Evolutionary conservation across 2,329 filamentous ascomycete species (phyloP).

Genomic region (Claviceps capensis): DNA sequence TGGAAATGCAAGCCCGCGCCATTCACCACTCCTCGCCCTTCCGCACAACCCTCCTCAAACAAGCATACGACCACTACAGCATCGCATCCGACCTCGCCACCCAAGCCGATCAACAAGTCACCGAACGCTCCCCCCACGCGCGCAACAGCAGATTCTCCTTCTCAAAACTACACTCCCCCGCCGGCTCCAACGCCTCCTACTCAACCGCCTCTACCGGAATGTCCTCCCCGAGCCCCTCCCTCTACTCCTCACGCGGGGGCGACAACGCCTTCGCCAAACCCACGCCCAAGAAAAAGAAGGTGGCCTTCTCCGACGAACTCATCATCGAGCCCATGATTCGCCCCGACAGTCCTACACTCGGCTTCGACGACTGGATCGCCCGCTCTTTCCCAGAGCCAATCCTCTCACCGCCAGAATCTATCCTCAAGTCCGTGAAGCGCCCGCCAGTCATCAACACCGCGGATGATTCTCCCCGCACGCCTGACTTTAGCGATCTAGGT

Average conservation of each 20-base stretch:
- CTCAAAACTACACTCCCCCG: slow-evolving; percentile 32
- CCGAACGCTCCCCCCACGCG: slow-evolving; percentile 24
- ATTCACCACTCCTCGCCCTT: slow-evolving; percentile 31
- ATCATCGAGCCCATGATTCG: slow-evolving; percentile 34
- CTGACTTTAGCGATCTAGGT: slow-evolving; percentile 1
- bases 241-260: slow-evolving; percentile 5
- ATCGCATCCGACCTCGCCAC: slow-evolving; percentile 33
- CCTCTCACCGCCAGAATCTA: slow-evolving; percentile 8
- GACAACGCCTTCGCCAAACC: slow-evolving; percentile 6
- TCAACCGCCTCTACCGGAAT: slow-evolving; percentile 28
- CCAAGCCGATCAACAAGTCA: slow-evolving; percentile 28
- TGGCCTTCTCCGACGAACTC: slow-evolving; percentile 19
- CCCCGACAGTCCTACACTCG: slow-evolving; percentile 47
- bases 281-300: slow-evolving; percentile 23
- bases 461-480: slow-evolving; percentile 3
- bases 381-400: slow-evolving; percentile 10
- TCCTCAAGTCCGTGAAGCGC: slow-evolving; percentile 7
- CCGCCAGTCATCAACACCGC: neutral
- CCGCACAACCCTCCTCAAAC: slow-evolving; percentile 33
- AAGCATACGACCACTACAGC: slow-evolving; percentile 39
- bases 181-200: slow-evolving; percentile 30
- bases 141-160: slow-evolving; percentile 22
- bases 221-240: slow-evolving; percentile 34
- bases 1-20: slow-evolving; percentile 40
- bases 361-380: slow-evolving; percentile 32